Evolutionary conservation across 495 filamentous ascomycete species (phyloP).

Genomic region (Hypoxylon perforatum): DNA sequence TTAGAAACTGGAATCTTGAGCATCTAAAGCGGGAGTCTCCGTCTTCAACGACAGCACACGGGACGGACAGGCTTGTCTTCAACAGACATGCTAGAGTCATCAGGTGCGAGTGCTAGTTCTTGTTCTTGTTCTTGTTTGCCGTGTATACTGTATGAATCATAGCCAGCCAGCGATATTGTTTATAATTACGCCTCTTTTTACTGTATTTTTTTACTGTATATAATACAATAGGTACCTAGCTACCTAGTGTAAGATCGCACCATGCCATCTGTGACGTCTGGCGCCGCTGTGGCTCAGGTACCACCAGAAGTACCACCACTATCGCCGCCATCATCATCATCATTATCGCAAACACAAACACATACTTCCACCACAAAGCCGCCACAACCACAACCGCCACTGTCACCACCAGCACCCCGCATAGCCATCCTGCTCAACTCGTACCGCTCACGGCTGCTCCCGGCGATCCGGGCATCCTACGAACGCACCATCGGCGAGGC

Average conservation of each 20-base stretch:
- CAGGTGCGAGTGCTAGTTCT: conserved; percentile 1
- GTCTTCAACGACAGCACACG: conserved; percentile 37
- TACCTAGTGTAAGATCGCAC: conserved; percentile 8
- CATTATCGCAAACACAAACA: too few species aligned
- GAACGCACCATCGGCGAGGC: conserved; percentile 50
- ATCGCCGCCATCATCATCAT: neutral
- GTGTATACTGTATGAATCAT: too few species aligned
- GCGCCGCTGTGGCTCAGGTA: neutral
- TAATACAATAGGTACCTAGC: too few species aligned
- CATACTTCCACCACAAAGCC: too few species aligned
- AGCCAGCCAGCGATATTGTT: too few species aligned
- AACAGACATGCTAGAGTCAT: conserved; percentile 35
- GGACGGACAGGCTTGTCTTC: conserved; percentile 35
- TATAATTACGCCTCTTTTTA: conserved; percentile 5
- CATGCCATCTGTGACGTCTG: conserved; percentile 21
- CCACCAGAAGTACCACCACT: too few species aligned
- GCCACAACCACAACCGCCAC: too few species aligned
- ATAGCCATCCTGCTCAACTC: conserved; percentile 62
- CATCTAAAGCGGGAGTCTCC: neutral
- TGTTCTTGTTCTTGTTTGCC: too few species aligned
- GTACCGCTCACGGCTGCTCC: conserved; percentile 52
- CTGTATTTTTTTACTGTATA: neutral
- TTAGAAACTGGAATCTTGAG: neutral
- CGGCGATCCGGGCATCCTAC: conserved; percentile 55
- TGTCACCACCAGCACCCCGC: conserved; percentile 23